Base-by-base conservation (phyloP, 208 protist species). In the Trypanosomatidae sp. region DNA sequence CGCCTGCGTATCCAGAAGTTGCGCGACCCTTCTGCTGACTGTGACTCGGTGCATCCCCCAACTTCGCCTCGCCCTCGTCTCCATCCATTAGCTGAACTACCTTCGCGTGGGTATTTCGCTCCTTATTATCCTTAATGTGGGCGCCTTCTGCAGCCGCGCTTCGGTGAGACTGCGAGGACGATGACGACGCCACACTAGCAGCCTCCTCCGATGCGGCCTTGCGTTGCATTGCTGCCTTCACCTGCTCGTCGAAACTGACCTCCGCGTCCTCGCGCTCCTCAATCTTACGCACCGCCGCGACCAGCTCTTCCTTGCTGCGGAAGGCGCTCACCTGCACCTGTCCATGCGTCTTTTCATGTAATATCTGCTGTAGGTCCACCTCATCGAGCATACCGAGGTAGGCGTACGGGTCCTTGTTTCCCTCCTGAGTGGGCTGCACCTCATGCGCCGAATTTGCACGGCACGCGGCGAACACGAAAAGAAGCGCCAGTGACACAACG, bases 381-480 rank as follows among this genome's bases (percentile, higher is more conserved):
- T 82, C 83, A 60, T 74, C 64, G 13, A 91, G 83, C 79, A 88
- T 81, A 50, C 77, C 56, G 22, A 91, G 81, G 66, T 91, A 77
- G 3, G 80, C 73, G 81, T 83, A 88, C 12, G 69, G 75, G 71
- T 84, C 79, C 28, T 55, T 43, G 4, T 43, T 59, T 5, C 30
- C 22, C 1, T 59, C 76, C 6, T 22, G 36, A 39, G 71, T 50
- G n/a, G 28, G 39, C 53, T 41, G 53, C n/a, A 33, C 53, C 25
- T 62, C 39, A 39, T 25, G 50, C 55, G 68, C 52, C 55, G 28
- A 46, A 28, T 15, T 25, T 25, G 53, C 68, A 44, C n/a, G 19
- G 5, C 33, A 13, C 66, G 53, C 55, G 5, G 25, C 41, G 30
- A 13, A 25, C 5, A 62, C 53, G 52, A 72, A 0, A 28, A 64